A percentile compares a stretch with the other conserved stretches of the same genome.
Conservation (phyloP, 345 rosid genomes). For the Populus alba region DNA sequence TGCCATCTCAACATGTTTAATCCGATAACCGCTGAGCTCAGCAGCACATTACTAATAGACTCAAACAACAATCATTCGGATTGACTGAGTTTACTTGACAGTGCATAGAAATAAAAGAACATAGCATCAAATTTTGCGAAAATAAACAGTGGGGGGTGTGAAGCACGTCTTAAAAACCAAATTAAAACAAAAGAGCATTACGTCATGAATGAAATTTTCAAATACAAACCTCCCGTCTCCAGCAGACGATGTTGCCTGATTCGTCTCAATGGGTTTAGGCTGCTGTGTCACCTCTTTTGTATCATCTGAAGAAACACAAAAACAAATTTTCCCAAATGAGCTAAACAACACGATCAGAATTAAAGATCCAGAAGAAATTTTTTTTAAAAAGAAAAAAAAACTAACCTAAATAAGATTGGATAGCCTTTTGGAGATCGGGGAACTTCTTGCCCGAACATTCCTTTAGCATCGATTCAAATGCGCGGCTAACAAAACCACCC, state of each 20-base stretch:
- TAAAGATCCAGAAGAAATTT: not conserved
- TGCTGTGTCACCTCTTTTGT: constrained; percentile 49
- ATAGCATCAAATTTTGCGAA: not conserved
- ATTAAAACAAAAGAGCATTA: not conserved
- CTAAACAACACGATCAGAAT: not conserved
- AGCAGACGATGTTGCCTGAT: constrained; percentile 40
- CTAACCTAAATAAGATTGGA: constrained; percentile 73
- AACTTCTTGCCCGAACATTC: constrained; percentile 79
- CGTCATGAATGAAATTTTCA: constrained; percentile 14
- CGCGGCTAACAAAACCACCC: constrained; percentile 88
- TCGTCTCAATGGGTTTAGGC: constrained; percentile 27
- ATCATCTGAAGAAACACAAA: constrained; percentile 41
- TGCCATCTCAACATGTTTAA: not conserved
- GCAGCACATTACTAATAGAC: too few species aligned
- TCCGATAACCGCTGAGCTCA: too few species aligned
- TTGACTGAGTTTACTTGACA: not conserved
- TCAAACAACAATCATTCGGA: not conserved
- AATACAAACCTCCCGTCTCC: constrained; percentile 62
- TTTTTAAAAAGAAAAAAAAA: not conserved
- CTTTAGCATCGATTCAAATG: constrained; percentile 93
- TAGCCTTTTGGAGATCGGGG: constrained; percentile 83
- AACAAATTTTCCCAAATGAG: not conserved
- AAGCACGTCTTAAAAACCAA: not conserved
- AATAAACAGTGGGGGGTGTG: not conserved
- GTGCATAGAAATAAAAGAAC: too few species aligned